Evolutionary conservation across 164 flowering plant species (phyloP).

Genomic region (Cinnamomum micranthum): DNA sequence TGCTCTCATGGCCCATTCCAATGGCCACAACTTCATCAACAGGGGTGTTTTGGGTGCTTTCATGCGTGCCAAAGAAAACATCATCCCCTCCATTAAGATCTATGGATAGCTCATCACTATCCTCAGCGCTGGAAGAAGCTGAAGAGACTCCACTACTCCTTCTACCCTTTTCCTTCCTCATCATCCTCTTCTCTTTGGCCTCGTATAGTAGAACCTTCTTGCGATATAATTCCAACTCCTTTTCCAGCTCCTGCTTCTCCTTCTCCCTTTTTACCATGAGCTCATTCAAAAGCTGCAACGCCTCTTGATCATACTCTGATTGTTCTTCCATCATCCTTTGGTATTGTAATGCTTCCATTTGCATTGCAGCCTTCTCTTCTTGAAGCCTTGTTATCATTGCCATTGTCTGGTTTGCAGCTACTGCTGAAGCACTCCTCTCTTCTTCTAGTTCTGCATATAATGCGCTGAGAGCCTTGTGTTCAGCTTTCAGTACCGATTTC

Average conservation of each 20-base stretch:
- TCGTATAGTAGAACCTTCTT: conserved; percentile 53
- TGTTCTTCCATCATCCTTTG: conserved; percentile 99
- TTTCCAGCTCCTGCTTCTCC: conserved; percentile 74
- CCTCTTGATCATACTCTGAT: conserved; percentile 86
- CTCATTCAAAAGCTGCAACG: conserved; percentile 76
- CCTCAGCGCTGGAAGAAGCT: conserved; percentile 54
- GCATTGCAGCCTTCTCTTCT: conserved; percentile 91
- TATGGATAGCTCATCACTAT: conserved; percentile 59
- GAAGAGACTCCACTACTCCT: conserved; percentile 48
- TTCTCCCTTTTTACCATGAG: conserved; percentile 81
- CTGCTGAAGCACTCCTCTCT: conserved; percentile 85
- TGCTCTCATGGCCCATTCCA: conserved; percentile 28
- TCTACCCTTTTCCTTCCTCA: conserved; percentile 39
- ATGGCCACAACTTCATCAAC: conserved; percentile 47
- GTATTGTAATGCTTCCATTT: conserved; percentile 91
- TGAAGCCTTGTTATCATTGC: conserved; percentile 95
- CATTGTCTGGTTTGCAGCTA: conserved; percentile 89
- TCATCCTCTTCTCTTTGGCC: conserved; percentile 38
- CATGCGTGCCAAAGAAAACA: conserved; percentile 28
- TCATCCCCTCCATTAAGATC: conserved; percentile 57
- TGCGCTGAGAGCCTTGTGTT: conserved; percentile 51
- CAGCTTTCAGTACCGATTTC: conserved; percentile 49
- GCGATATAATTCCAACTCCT: conserved; percentile 49
- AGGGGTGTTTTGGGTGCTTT: conserved; percentile 42
- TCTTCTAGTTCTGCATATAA: conserved; percentile 82